Conservation (phyloP, 2,329 filamentous ascomycete species). For the Colletotrichum australisinense region DNA sequence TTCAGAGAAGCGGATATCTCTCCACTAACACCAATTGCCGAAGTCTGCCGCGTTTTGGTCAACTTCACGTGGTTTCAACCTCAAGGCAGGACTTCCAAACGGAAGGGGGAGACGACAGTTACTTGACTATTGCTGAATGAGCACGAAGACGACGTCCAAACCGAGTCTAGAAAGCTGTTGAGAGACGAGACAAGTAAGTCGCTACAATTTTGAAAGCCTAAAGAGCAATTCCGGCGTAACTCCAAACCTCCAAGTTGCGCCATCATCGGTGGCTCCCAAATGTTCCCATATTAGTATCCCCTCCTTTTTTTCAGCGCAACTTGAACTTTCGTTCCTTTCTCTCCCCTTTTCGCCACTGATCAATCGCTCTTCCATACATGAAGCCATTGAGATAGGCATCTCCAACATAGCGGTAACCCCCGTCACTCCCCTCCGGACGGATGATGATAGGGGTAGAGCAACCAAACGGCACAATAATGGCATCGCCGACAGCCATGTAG, state of each 20-base stretch:
- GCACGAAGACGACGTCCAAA: too few species aligned
- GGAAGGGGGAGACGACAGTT: not conserved
- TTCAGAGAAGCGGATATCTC: not conserved
- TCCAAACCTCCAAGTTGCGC: not conserved
- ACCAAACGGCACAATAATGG: too few species aligned
- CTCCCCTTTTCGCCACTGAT: not conserved
- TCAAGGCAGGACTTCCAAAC: not conserved
- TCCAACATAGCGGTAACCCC: too few species aligned
- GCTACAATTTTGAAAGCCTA: not conserved
- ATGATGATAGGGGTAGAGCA: too few species aligned
- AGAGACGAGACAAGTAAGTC: not conserved
- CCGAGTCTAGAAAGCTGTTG: not conserved
- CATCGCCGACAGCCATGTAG: too few species aligned
- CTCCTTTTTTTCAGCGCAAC: not conserved
- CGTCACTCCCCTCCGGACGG: too few species aligned
- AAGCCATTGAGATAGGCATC: too few species aligned
- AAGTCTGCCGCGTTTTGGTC: not conserved
- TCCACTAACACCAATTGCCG: not conserved
- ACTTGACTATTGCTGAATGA: not conserved
- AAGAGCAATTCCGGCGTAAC: not conserved
- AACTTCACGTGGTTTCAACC: not conserved
- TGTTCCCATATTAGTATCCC: too few species aligned
- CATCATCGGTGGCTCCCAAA: not conserved
- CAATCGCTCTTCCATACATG: not conserved
- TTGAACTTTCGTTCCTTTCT: not conserved